Percentiles rank a stretch among this genome's conserved stretches.
phyloP scores from a whole-genome alignment of 2,329 filamentous ascomycete species.

The Microsporum ferrugineum region DNA sequence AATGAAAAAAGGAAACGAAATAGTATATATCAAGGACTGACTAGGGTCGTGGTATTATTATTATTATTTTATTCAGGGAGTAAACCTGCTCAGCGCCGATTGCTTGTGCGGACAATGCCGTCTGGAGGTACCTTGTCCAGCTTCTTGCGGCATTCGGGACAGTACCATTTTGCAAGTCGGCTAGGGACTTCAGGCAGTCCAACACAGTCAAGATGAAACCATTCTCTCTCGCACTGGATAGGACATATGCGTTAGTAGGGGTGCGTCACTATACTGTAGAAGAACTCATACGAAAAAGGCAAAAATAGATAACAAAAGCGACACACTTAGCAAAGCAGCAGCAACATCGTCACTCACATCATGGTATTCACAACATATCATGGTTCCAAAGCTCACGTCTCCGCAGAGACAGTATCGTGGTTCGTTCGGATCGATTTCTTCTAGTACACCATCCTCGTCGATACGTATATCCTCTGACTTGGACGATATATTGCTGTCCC shows the following conservation, averaged over 20 bases:
- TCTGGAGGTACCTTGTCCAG: slow-evolving; percentile 30
- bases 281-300: neutral
- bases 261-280: neutral
- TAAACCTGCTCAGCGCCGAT: slow-evolving; percentile 21
- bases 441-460: slow-evolving; percentile 38
- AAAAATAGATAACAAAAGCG: slow-evolving; percentile 6
- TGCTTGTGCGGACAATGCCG: slow-evolving; percentile 29
- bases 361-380: slow-evolving; percentile 55
- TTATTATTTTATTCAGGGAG: neutral
- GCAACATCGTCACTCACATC: slow-evolving; percentile 33
- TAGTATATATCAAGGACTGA: neutral
- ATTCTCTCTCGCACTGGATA: slow-evolving; percentile 50
- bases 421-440: slow-evolving; percentile 50
- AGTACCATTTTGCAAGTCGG: slow-evolving; percentile 55
- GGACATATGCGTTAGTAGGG: neutral
- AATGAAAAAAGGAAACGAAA: neutral
- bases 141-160: slow-evolving; percentile 48
- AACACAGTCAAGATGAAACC: slow-evolving; percentile 55
- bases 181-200: slow-evolving; percentile 47
- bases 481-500: slow-evolving; percentile 18
- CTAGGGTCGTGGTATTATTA: neutral
- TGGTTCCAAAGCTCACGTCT: slow-evolving; percentile 52
- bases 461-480: slow-evolving; percentile 31
- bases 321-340: slow-evolving; percentile 17
- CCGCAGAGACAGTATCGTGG: slow-evolving; percentile 53